Evolutionary conservation across 2,329 filamentous ascomycete species (phyloP).

Genomic region (Talaromyces sp.): DNA sequence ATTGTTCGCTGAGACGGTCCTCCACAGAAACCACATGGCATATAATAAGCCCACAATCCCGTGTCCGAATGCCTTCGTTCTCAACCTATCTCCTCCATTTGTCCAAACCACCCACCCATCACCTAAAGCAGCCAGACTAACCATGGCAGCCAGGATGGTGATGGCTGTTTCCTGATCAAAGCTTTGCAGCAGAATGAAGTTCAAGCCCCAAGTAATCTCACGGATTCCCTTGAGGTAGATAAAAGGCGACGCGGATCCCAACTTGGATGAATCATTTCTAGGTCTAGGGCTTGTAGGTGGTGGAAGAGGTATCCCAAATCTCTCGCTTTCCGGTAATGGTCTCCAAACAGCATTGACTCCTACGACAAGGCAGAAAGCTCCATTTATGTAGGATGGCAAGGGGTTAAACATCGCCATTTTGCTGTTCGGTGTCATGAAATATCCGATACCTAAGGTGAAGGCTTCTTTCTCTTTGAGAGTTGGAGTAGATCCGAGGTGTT

Average conservation of each 20-base stretch:
- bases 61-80: constrained; percentile 16
- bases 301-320: constrained; percentile 5
- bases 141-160: constrained; percentile 9
- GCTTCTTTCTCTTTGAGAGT: too few species aligned
- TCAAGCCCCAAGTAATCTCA: constrained; percentile 18
- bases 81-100: constrained; percentile 9
- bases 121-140: constrained; percentile 10
- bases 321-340: not conserved
- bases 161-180: constrained; percentile 12
- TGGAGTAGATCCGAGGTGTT: too few species aligned
- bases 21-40: constrained; percentile 15
- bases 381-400: not conserved
- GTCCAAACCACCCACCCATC: constrained; percentile 17
- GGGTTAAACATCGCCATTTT: not conserved
- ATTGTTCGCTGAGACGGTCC: not conserved
- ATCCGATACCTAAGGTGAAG: too few species aligned
- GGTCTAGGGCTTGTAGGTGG: too few species aligned
- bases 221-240: constrained; percentile 22
- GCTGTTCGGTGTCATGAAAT: not conserved
- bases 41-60: constrained; percentile 5
- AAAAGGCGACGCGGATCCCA: constrained; percentile 10
- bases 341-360: not conserved
- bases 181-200: constrained; percentile 14
- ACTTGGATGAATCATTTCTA: not conserved
- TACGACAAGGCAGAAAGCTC: not conserved